These are phyloP conservation scores for Rhodotorula sp. DNA, from an alignment of 1,284 basidiomycete species.

Conservation along the genomic window DNA sequence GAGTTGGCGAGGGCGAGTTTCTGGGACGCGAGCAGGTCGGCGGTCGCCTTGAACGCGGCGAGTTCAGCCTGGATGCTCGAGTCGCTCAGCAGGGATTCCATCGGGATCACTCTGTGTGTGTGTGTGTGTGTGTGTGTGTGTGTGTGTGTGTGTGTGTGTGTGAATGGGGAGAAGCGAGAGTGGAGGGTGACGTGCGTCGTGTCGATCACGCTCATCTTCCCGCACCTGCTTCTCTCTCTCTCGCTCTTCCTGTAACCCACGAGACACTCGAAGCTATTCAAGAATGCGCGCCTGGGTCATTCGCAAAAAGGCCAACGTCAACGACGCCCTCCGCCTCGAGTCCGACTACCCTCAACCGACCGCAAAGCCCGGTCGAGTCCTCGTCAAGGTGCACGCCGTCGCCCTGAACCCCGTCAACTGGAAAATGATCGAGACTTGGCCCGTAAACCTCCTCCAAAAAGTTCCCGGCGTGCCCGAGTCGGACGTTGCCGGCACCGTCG, in stretches of 20 bases:
- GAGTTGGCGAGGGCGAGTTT: constrained; percentile 69
- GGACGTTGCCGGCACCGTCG: constrained; percentile 64
- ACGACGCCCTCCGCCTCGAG: constrained; percentile 37
- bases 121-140: not conserved
- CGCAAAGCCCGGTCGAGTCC: constrained; percentile 10
- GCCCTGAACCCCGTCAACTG: constrained; percentile 32
- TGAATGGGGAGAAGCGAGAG: no score
- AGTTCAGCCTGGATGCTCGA: constrained; percentile 55
- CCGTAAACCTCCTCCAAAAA: constrained; percentile 5
- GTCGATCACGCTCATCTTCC: not conserved
- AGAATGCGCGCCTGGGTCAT: constrained; percentile 37
- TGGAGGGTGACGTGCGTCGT: not conserved
- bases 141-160: not conserved
- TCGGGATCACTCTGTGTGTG: no score
- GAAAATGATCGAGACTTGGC: constrained; percentile 19
- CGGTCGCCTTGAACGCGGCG: constrained; percentile 68
- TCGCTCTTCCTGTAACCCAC: not conserved
- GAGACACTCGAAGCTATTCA: no score
- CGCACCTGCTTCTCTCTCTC: no score
- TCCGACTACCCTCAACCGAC: constrained; percentile 16
- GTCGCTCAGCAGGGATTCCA: constrained; percentile 36
- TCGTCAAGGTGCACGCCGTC: constrained; percentile 29
- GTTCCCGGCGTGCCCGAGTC: constrained; percentile 23
- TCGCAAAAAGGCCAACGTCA: constrained; percentile 15
- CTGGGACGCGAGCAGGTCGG: constrained; percentile 65